These are phyloP conservation scores for Saussurea involucrata DNA, from an alignment of 129 eudicot genomes.

Conservation along the genomic window DNA sequence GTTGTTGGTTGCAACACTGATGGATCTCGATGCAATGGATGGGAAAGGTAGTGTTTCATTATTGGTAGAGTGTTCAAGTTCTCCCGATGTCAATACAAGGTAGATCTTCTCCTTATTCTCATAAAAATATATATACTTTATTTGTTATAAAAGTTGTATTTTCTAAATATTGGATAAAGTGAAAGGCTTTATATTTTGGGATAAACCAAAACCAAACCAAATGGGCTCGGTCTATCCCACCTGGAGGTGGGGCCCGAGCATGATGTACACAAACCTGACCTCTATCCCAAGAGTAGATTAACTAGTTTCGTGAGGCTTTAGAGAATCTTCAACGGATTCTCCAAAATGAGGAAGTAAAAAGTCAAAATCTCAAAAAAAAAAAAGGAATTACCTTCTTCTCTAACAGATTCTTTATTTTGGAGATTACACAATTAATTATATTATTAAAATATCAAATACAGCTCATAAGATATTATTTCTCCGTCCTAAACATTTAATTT, in stretches of 20 bases:
- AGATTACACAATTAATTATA: no score
- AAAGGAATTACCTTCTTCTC: no score
- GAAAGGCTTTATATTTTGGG: not conserved
- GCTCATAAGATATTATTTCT: no score
- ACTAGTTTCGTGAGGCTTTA: not conserved
- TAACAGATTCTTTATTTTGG: no score
- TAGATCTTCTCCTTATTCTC: constrained; percentile 12
- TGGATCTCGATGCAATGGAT: constrained; percentile 99
- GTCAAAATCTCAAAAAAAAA: no score
- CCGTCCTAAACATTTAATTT: no score
- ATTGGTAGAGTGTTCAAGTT: constrained; percentile 86
- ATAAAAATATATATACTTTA: not conserved
- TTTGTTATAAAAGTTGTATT: not conserved
- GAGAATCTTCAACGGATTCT: no score
- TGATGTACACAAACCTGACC: not conserved
- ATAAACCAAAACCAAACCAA: not conserved
- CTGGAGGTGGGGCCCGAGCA: not conserved
- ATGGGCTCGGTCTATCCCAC: not conserved
- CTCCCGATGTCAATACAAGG: constrained; percentile 96
- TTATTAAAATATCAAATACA: no score
- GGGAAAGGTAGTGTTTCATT: constrained; percentile 88
- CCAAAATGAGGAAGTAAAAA: no score
- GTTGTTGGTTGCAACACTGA: constrained; percentile 82
- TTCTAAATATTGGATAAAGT: no score
- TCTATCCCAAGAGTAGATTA: not conserved